phyloP scores from a whole-genome alignment of 1,284 basidiomycete genomes.

The Apiotrichum gracile region DNA sequence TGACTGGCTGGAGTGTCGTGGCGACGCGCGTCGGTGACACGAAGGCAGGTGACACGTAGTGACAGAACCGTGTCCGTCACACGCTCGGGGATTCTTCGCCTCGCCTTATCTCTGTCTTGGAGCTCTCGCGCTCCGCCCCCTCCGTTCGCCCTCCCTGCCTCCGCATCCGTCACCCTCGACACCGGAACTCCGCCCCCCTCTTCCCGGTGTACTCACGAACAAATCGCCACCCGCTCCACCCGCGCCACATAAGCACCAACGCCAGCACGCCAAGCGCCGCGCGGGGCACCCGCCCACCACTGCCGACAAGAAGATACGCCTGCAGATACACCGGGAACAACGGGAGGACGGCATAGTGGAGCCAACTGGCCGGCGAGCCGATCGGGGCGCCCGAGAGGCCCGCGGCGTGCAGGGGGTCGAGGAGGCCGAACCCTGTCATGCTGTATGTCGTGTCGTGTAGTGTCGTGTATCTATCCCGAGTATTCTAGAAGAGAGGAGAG shows the following conservation, averaged over 20 bases:
- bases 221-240: slow-evolving; percentile 26
- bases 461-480: too few relatives aligned
- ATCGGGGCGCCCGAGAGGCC: not conserved
- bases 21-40: too few relatives aligned
- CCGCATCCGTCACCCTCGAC: not conserved
- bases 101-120: too few relatives aligned
- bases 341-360: slow-evolving; percentile 4
- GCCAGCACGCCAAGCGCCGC: slow-evolving; percentile 20
- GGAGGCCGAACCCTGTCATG: not conserved
- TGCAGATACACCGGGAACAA: slow-evolving; percentile 20
- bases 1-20: too few relatives aligned
- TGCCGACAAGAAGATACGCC: slow-evolving; percentile 27
- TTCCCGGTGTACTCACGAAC: slow-evolving; percentile 24
- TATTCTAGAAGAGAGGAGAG: too few relatives aligned
- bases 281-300: slow-evolving; percentile 17
- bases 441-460: too few relatives aligned
- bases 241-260: slow-evolving; percentile 15
- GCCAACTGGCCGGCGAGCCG: not conserved
- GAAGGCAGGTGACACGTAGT: too few relatives aligned
- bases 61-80: too few relatives aligned
- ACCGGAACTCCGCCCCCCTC: too few relatives aligned
- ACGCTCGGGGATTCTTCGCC: too few relatives aligned
- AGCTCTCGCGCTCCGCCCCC: too few relatives aligned
- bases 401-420: slow-evolving; percentile 1
- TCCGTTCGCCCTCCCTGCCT: too few relatives aligned